A percentile compares a stretch with the other conserved stretches of the same genome.
Conservation (phyloP, 345 rosid species). For the Euphorbia lathyris region DNA sequence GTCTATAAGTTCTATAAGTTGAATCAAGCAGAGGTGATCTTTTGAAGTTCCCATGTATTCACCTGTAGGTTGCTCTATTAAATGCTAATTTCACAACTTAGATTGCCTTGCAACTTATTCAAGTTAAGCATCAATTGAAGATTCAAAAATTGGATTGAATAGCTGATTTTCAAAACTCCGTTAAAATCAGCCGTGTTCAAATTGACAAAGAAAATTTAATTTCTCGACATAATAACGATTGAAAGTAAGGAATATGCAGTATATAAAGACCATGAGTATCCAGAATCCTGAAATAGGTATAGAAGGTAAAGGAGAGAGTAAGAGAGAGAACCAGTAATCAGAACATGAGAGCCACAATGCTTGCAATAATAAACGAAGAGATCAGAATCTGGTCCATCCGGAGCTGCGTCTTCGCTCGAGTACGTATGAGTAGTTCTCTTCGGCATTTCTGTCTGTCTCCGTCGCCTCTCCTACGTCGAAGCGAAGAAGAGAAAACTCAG, state of each 20-base stretch:
- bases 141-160: background rate
- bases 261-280: background rate
- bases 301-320: constrained; percentile 8
- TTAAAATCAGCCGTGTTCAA: background rate
- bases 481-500: background rate
- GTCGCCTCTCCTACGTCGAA: background rate
- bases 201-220: background rate
- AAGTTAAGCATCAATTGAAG: background rate
- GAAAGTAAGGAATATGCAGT: background rate
- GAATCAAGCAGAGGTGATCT: no score
- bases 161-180: background rate
- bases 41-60: no score
- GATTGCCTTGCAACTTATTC: no score
- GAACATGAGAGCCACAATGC: constrained; percentile 94
- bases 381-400: constrained; percentile 94
- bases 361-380: constrained; percentile 99
- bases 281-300: background rate
- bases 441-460: constrained; percentile 53
- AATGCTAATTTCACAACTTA: no score
- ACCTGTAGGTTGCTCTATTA: no score
- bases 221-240: background rate
- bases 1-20: no score
- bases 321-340: constrained; percentile 72
- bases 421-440: constrained; percentile 99
- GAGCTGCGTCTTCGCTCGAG: constrained; percentile 99